Percentiles rank a stretch among this genome's conserved stretches.
Evolutionary conservation across 2,329 filamentous ascomycete genomes (phyloP).

Genomic region (Phoma sp.): DNA sequence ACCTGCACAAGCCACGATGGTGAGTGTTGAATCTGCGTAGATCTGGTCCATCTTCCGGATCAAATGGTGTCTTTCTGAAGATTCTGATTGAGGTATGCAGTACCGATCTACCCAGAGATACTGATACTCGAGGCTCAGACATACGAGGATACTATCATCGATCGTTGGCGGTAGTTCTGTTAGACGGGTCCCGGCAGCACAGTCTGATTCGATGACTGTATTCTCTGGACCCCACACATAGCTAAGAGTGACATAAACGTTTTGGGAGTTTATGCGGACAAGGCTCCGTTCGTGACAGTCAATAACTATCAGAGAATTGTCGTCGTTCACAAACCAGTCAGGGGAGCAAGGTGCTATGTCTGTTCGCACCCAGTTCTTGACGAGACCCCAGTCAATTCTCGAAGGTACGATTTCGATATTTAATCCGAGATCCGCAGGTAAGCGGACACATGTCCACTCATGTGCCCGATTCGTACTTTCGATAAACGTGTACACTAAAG

Average conservation of each 20-base stretch:
- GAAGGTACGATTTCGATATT: no score
- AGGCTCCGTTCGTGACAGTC: no score
- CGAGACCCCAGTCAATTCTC: no score
- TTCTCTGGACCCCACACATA: background rate
- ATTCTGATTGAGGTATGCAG: background rate
- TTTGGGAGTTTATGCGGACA: no score
- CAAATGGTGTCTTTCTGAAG: background rate
- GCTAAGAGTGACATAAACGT: background rate
- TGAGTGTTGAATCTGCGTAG: background rate
- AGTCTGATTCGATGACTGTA: background rate
- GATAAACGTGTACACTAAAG: no score
- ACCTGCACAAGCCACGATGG: background rate
- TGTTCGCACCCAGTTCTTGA: no score
- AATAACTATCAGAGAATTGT: no score
- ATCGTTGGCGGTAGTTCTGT: background rate
- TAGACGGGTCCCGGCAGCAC: background rate
- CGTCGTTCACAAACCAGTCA: no score
- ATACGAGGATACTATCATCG: background rate
- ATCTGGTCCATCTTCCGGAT: background rate
- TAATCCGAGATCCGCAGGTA: no score
- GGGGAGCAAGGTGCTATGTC: no score
- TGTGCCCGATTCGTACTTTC: no score
- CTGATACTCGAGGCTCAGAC: background rate
- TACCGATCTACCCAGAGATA: background rate
- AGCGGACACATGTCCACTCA: no score